Base-by-base conservation (phyloP, 1,284 basidiomycete species). In the Hemileia vastatrix region DNA sequence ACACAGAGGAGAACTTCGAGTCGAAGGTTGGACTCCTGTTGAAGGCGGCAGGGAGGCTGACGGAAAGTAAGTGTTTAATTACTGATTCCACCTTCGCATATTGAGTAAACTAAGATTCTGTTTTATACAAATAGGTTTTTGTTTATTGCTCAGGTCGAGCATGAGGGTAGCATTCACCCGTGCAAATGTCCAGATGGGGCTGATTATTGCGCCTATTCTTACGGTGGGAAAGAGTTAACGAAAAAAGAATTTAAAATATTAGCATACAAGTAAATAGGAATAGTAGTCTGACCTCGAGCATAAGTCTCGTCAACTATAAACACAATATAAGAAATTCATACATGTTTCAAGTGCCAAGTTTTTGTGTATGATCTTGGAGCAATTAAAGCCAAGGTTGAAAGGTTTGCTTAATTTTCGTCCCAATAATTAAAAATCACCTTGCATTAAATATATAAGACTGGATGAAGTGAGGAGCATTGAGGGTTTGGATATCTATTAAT, bases 111-210 rank as follows among this genome's bases (percentile, higher is more conserved):
- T n/a, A n/a, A n/a, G n/a, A n/a, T n/a, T n/a, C n/a, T n/a, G 2
- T 9, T 18, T 13, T 49, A 11, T n/a, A n/a, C n/a, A n/a, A n/a
- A n/a, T 40, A 59, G 57, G 21, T 59, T 59, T 40, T 53, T 59
- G 23, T 59, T 59, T 51, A 50, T 59, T n/a, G 51, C 49, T 19
- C 57, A 59, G 53, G 50, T 47, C n/a, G 36, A 27, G n/a, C 57
- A 59, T 19, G 57, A 59, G 33, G 57, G 57, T 24, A 50, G 57
- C 21, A 50, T 59, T 6, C 57, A 59, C 47, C 57, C 57, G n/a
- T 51, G 49, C 40, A 59, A 59, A 53, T 33, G 49, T 1, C 57
- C 51, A 53, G 57, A 59, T 31, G 50, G 50, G 6, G 45, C 57
- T 15, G 57, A 59, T 27, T 59, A 52, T 47, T 45, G 45, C 3